Percentiles rank a stretch among this genome's conserved stretches.
Conservation (phyloP, 176 grass and related monocot genomes). For the Sorghum bicolor region Sorghum_bicolor_NCBIv3 NC_012873.2:54789501-54790000, state of each 20-base stretch:
- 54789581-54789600: background rate
- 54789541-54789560: conserved; percentile 15
- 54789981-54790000: conserved; percentile 26
- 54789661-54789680: conserved; percentile 69
- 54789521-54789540: conserved; percentile 65
- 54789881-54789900: background rate
- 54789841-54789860: background rate
- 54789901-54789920: conserved; percentile 30
- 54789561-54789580: conserved; percentile 24
- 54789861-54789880: background rate
- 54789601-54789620: conserved; percentile 31
- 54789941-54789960: conserved; percentile 15
- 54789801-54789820: background rate
- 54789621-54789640: background rate
- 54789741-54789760: conserved; percentile 76
- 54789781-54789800: conserved; percentile 41
- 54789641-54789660: conserved; percentile 48
- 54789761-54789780: conserved; percentile 86
- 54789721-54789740: conserved; percentile 77
- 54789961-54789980: background rate
- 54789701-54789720: conserved; percentile 71
- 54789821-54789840: background rate
- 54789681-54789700: conserved; percentile 82
- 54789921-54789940: background rate
- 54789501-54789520: conserved; percentile 75